These are phyloP conservation scores for Leishmania braziliensis DNA, from an alignment of 208 protist species.

Conservation along the genomic window DNA sequence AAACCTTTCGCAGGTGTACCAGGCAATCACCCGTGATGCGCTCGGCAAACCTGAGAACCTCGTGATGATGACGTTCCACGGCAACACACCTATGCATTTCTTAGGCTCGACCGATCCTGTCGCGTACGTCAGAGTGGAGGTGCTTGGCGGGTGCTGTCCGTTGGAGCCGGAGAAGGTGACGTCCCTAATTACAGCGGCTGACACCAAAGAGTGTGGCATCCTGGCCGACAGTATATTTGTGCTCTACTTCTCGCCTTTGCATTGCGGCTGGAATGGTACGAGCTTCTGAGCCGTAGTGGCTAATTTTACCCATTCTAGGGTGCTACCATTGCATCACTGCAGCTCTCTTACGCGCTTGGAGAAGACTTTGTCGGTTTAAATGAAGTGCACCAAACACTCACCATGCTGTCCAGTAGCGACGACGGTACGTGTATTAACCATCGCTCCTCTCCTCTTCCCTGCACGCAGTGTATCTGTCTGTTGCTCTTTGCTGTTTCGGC, in stretches of 20 bases:
- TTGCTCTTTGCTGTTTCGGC: not conserved
- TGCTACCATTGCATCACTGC: not conserved
- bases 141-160: constrained; percentile 13
- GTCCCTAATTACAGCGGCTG: constrained; percentile 23
- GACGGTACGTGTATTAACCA: not conserved
- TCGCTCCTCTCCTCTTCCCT: not conserved
- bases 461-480: not conserved
- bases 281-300: constrained; percentile 24
- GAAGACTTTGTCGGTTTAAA: not conserved
- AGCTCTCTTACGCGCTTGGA: not conserved
- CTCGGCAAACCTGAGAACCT: constrained; percentile 32
- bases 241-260: constrained; percentile 28
- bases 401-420: not conserved
- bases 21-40: constrained; percentile 13
- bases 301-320: not conserved
- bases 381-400: not conserved
- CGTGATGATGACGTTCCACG: constrained; percentile 43
- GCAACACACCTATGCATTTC: constrained; percentile 26
- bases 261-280: constrained; percentile 34
- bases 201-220: constrained; percentile 31
- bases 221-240: constrained; percentile 30
- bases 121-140: constrained; percentile 32
- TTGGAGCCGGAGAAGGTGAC: constrained; percentile 20
- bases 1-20: constrained; percentile 22
- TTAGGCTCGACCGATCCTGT: constrained; percentile 22